Evolutionary conservation across 345 rosid genomes (phyloP).

Genomic region (Populus nigra): DNA sequence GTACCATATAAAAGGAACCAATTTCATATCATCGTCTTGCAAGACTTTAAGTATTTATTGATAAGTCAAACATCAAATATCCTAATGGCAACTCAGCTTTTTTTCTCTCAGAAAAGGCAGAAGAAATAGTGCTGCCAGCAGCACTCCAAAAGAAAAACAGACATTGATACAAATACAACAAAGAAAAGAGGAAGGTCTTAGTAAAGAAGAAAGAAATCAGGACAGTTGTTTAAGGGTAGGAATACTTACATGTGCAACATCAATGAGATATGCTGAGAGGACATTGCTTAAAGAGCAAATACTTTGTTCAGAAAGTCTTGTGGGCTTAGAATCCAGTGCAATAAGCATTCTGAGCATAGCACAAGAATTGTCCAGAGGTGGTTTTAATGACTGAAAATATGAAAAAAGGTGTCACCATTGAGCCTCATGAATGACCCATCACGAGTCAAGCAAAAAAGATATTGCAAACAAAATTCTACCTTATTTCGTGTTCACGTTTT

Average conservation of each 20-base stretch:
- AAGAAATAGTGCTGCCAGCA: background rate
- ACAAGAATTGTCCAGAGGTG: conserved; percentile 56
- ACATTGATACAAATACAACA: background rate
- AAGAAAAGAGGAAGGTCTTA: background rate
- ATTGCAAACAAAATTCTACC: background rate
- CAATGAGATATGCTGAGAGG: conserved; percentile 56
- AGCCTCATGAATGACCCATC: background rate
- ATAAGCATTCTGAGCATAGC: conserved; percentile 67
- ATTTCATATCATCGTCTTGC: background rate
- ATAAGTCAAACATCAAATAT: background rate
- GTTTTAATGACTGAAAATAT: conserved; percentile 45
- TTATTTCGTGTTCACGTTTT: background rate
- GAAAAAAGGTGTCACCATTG: conserved; percentile 1
- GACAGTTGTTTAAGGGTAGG: conserved; percentile 4
- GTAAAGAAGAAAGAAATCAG: background rate
- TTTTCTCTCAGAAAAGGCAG: background rate
- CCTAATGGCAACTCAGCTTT: background rate
- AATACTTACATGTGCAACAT: conserved; percentile 52
- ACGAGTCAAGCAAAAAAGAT: background rate
- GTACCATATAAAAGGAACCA: background rate
- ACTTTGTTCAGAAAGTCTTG: conserved; percentile 62
- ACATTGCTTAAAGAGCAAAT: conserved; percentile 44
- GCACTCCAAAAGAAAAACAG: background rate
- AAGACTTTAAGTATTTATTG: background rate
- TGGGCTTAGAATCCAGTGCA: conserved; percentile 62